Base-by-base conservation (phyloP, 2,329 filamentous ascomycete genomes). In the Elsinoe arachidis region DNA sequence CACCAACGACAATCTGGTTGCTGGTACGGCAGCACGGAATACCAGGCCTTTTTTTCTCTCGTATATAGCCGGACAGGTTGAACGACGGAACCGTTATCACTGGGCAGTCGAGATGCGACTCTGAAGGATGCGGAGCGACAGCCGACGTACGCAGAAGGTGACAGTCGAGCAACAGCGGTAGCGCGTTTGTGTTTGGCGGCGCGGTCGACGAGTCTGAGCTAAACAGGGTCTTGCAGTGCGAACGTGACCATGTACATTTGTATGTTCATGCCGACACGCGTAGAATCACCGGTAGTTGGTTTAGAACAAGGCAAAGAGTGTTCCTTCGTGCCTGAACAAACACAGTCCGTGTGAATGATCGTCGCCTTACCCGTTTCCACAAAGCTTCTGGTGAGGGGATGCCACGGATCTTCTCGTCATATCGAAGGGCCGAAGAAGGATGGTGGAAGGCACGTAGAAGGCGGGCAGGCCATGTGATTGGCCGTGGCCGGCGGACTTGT, bases 361-460 rank as follows among this genome's bases (percentile, higher is more conserved):
- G n/a, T 37, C 33, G 49, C 49, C 49, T 19, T 53, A 53, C 49
- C 49, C 49, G 49, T 53, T 53, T 34, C 49, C 49, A 46, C 19
- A 53, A 52, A 53, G 49, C 49, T 38, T 53, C 49, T 37, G 17
- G 19, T 53, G 49, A 38, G 49, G 46, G 46, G 46, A 51, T 34
- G 46, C 46, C 46, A 51, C 30, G 33, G 33, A 53, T 53, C 33
- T 51, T 17, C 49, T 53, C 49, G 34, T 53, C 49, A 53, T 53
- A 53, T 53, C 49, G 49, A 53, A 56, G 54, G 54, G 54, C 54
- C 39, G 54, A 56, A 56, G 54, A 56, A 56, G 54, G 33, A 17
- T 17, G 30, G 47, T 56, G 19, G 54, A 56, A 56, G 54, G 23
- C 54, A 47, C 54, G 54, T 56, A 46, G 54, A 56, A 56, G 54